Conservation (phyloP, 2,329 filamentous ascomycete species). For the Fusarium redolens region DNA sequence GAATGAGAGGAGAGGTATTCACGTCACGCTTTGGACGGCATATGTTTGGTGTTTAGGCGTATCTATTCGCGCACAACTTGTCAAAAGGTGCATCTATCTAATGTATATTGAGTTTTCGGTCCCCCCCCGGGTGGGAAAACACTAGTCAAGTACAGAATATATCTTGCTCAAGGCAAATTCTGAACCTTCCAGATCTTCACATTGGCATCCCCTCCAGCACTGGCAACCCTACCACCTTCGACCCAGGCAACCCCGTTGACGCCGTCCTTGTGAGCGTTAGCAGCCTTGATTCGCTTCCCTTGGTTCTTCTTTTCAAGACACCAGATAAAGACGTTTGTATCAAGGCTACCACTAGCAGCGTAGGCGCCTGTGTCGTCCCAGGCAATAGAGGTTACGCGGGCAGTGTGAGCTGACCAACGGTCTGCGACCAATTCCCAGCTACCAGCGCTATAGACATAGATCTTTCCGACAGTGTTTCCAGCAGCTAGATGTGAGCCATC, state of each 20-base stretch:
- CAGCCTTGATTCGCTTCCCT: conserved; percentile 83
- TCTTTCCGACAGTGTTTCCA: conserved; percentile 87
- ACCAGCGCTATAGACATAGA: conserved; percentile 77
- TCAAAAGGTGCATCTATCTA: conserved; percentile 23
- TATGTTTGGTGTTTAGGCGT: conserved; percentile 31
- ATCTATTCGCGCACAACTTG: conserved; percentile 1
- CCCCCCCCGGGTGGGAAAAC: conserved; percentile 7
- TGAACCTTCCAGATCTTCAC: conserved; percentile 83
- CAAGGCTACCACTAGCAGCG: conserved; percentile 85
- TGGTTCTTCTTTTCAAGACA: conserved; percentile 82
- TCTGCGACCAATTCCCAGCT: conserved; percentile 81
- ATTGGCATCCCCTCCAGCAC: conserved; percentile 86
- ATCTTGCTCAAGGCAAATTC: conserved; percentile 47
- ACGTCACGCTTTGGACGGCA: not conserved
- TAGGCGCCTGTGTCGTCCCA: conserved; percentile 85
- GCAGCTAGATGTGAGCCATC: conserved; percentile 82
- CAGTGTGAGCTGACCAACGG: conserved; percentile 71
- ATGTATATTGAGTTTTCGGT: conserved; percentile 8
- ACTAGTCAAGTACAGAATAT: conserved; percentile 17
- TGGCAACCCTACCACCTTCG: conserved; percentile 76
- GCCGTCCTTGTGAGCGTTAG: conserved; percentile 95
- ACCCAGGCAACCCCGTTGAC: conserved; percentile 90
- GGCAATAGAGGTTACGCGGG: conserved; percentile 67
- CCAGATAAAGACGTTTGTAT: conserved; percentile 95
- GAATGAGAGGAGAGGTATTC: not conserved